Evolutionary conservation across 805 yeast species (phyloP).

Genomic region (Wickerhamiella sorbophila): DNA sequence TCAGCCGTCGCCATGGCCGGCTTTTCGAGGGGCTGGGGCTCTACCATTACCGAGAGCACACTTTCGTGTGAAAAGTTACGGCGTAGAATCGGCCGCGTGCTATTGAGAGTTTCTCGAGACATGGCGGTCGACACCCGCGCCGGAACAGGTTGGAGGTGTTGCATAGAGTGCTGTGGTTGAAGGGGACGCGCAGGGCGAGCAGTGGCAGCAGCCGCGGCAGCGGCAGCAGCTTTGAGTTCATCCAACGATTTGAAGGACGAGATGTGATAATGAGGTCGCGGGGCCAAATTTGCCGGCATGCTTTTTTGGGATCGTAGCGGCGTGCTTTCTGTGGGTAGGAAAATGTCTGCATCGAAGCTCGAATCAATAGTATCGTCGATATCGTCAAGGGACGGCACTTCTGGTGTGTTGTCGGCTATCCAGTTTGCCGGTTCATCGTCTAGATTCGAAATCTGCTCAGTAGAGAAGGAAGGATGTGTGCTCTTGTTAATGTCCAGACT

Average conservation of each 20-base stretch:
- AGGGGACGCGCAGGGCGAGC: neutral
- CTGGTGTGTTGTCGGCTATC: neutral
- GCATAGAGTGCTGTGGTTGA: neutral
- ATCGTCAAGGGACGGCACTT: neutral
- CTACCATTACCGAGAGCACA: conserved; percentile 9
- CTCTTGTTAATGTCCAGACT: neutral
- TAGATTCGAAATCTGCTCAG: neutral
- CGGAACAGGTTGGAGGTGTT: neutral
- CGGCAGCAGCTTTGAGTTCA: neutral
- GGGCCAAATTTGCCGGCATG: conserved; percentile 1
- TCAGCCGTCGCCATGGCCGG: neutral
- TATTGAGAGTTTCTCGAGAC: neutral
- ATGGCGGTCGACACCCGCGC: neutral
- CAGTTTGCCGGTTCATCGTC: neutral
- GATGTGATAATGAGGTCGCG: conserved; percentile 2
- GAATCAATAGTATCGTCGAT: neutral
- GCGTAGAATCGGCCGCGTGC: conserved; percentile 1
- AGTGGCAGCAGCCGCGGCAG: neutral
- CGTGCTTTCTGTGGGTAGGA: neutral
- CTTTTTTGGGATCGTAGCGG: neutral
- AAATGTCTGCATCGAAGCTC: neutral
- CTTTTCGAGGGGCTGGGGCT: neutral
- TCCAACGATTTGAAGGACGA: conserved; percentile 1
- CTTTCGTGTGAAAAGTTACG: conserved; percentile 15
- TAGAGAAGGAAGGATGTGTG: neutral